These are phyloP conservation scores for Exophiala sp. DNA, from an alignment of 2,329 filamentous ascomycete genomes.

Conservation along the genomic window DNA sequence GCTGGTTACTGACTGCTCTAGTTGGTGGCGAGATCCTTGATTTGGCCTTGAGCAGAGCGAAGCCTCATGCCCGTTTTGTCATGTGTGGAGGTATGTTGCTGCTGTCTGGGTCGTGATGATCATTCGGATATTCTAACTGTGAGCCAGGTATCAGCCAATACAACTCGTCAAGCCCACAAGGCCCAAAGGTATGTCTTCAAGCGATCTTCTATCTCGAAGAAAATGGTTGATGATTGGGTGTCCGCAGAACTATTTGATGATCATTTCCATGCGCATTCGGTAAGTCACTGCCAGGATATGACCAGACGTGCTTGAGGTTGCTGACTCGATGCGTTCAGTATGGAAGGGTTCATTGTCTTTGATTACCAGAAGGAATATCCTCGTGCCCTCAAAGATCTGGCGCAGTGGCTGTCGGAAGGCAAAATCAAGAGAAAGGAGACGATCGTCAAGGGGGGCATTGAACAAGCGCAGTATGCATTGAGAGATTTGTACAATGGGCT, in stretches of 20 bases:
- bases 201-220: too few species aligned
- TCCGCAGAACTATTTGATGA: slow-evolving; percentile 46
- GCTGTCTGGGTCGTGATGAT: not conserved
- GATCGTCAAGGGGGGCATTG: slow-evolving; percentile 61
- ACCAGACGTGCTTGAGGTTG: too few species aligned
- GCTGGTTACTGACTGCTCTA: slow-evolving; percentile 1
- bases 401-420: slow-evolving; percentile 62
- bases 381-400: slow-evolving; percentile 55
- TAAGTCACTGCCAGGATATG: slow-evolving; percentile 37
- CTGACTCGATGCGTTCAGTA: not conserved
- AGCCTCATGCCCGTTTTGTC: slow-evolving; percentile 57
- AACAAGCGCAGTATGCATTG: slow-evolving; percentile 57
- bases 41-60: slow-evolving; percentile 58
- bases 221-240: too few species aligned
- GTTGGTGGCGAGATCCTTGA: slow-evolving; percentile 67
- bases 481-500: slow-evolving; percentile 60
- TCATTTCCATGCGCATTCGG: slow-evolving; percentile 50
- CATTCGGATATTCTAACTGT: not conserved
- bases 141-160: slow-evolving; percentile 64
- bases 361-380: slow-evolving; percentile 52
- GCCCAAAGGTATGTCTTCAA: slow-evolving; percentile 46
- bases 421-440: slow-evolving; percentile 67
- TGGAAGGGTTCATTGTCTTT: slow-evolving; percentile 14
- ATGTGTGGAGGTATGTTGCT: slow-evolving; percentile 58
- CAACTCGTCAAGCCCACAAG: slow-evolving; percentile 52